Evolutionary conservation across 495 filamentous ascomycete genomes (phyloP).

Genomic region (Penicillium canariense): DNA sequence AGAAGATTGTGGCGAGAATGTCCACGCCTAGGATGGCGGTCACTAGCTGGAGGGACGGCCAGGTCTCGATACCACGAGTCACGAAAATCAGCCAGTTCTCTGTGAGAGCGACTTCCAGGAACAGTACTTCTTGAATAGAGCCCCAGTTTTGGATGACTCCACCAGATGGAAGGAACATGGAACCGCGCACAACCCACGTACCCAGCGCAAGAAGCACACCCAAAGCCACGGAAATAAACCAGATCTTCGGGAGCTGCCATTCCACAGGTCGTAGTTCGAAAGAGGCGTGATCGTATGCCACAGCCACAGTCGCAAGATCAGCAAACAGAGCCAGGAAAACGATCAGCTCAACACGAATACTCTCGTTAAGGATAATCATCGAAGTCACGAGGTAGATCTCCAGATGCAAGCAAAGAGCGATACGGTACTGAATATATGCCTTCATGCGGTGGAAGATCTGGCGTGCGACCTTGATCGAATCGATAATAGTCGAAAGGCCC

Average conservation of each 20-base stretch:
- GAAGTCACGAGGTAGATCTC: constrained; percentile 72
- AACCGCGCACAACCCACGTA: constrained; percentile 67
- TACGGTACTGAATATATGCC: constrained; percentile 75
- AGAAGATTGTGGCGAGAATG: constrained; percentile 64
- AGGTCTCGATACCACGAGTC: constrained; percentile 63
- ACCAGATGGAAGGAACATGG: constrained; percentile 62
- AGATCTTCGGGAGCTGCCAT: constrained; percentile 77
- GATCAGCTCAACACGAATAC: constrained; percentile 62
- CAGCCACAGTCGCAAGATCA: constrained; percentile 70
- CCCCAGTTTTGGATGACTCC: constrained; percentile 70
- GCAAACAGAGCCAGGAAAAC: constrained; percentile 75
- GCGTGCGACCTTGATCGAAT: constrained; percentile 71
- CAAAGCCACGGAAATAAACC: constrained; percentile 66
- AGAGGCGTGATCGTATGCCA: constrained; percentile 72
- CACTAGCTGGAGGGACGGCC: constrained; percentile 66
- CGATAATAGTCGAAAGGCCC: constrained; percentile 70
- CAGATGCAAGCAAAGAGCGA: constrained; percentile 70
- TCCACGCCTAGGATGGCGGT: constrained; percentile 67
- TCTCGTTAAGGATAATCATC: constrained; percentile 73
- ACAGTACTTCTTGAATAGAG: constrained; percentile 66
- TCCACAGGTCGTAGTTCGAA: constrained; percentile 68
- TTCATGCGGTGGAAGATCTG: constrained; percentile 82
- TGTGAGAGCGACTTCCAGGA: constrained; percentile 68
- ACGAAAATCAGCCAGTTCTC: constrained; percentile 80
- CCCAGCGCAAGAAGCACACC: constrained; percentile 63